These are phyloP conservation scores for Candida wancherniae DNA, from an alignment of 805 yeast species.

Conservation along the genomic window DNA sequence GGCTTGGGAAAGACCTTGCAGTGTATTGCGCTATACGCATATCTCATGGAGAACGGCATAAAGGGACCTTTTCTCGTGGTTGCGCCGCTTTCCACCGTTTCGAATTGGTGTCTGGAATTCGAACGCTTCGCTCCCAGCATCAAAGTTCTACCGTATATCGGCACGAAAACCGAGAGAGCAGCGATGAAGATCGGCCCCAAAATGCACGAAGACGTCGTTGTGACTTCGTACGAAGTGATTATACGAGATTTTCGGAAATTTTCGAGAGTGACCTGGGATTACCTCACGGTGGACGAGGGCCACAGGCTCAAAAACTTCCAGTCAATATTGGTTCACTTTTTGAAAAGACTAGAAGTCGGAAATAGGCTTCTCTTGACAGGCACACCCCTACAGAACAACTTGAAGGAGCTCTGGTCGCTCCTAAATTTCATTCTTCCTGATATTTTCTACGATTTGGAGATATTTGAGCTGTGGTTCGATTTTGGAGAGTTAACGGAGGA, in stretches of 20 bases:
- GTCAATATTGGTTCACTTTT: constrained; percentile 65
- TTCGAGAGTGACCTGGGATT: constrained; percentile 63
- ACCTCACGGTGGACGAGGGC: constrained; percentile 90
- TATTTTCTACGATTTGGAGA: constrained; percentile 81
- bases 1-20: constrained; percentile 94
- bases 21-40: constrained; percentile 73
- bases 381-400: constrained; percentile 92
- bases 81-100: constrained; percentile 79
- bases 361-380: constrained; percentile 86
- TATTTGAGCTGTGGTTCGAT: constrained; percentile 94
- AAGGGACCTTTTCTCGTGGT: constrained; percentile 74
- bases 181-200: constrained; percentile 29
- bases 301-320: constrained; percentile 85
- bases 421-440: constrained; percentile 90
- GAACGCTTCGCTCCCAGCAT: constrained; percentile 66
- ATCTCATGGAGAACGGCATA: constrained; percentile 72
- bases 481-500: constrained; percentile 46
- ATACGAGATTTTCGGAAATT: constrained; percentile 62
- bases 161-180: constrained; percentile 54
- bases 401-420: constrained; percentile 88
- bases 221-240: constrained; percentile 80
- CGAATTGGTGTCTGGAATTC: constrained; percentile 81
- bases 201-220: constrained; percentile 45
- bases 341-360: constrained; percentile 61
- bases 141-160: constrained; percentile 60